These are phyloP conservation scores for Xylaria sp. DNA, from an alignment of 2,329 filamentous ascomycete genomes.

Conservation along the genomic window DNA sequence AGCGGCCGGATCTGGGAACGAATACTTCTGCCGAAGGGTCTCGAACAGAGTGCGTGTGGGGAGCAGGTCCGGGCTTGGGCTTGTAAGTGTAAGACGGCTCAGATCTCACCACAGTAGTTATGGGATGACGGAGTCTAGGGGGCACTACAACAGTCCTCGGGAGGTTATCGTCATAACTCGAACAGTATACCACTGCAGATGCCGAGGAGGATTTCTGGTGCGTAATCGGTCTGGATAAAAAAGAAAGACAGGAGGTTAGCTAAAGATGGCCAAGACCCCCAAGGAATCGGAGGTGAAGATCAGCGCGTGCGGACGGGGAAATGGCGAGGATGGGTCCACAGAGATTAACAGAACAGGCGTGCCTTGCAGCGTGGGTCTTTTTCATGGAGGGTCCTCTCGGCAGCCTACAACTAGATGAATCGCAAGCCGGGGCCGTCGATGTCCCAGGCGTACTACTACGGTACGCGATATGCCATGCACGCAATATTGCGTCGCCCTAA, in stretches of 20 bases:
- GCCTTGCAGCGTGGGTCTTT: constrained; percentile 24
- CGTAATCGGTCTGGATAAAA: constrained; percentile 24
- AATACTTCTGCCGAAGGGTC: constrained; percentile 13
- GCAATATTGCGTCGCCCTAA: not conserved
- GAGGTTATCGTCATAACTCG: constrained; percentile 28
- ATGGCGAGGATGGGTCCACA: constrained; percentile 20
- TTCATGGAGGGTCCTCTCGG: constrained; percentile 12
- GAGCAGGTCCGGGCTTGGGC: constrained; percentile 22
- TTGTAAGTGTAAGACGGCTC: constrained; percentile 21
- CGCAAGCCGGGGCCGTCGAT: constrained; percentile 3
- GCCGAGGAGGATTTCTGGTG: constrained; percentile 33
- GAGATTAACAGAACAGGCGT: constrained; percentile 29
- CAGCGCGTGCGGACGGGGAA: constrained; percentile 13
- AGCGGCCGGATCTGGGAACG: constrained; percentile 22
- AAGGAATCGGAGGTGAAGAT: constrained; percentile 27
- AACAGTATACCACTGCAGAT: constrained; percentile 23
- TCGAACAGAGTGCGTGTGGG: constrained; percentile 23
- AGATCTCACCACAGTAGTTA: constrained; percentile 27
- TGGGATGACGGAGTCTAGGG: constrained; percentile 10
- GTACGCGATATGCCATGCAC: not conserved
- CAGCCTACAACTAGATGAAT: constrained; percentile 15
- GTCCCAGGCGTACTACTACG: not conserved
- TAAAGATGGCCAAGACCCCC: constrained; percentile 8
- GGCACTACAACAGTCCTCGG: constrained; percentile 23
- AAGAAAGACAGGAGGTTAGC: constrained; percentile 30